Evolutionary conservation across 345 rosid species (phyloP), one percentile per base, ranked within the genome.

Genomic region (Anastatica hierochuntica): DNA sequence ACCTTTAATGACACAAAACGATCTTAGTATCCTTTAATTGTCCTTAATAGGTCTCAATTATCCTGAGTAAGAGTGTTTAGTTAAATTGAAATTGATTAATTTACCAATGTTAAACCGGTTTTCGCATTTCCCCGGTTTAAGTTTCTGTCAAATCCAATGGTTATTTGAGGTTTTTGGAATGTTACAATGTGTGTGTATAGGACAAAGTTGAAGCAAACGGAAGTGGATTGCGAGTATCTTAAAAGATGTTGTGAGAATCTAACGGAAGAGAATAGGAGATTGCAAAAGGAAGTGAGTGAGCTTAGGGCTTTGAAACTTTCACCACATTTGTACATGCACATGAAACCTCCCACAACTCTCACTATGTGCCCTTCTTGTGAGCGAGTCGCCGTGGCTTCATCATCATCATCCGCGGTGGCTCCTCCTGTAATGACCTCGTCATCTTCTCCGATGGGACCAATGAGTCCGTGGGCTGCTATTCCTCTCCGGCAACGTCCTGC

Each of bases 361-460:
- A 82, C 90, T 3, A 80, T 84, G 96, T 88, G 96, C 29, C 94
- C 96, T 19, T 88, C 96, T 0, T 84, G 94, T 13, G 85, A 88
- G 59, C 85, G 84, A 10, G 90, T 80, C 37, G 77, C 83, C 0
- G 77, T 69, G 6, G 57, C 88, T 0, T 67, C 84, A 0, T 67
- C 84, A 0, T 48, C 84, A 0, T 49, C 79, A 1, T 61, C n/a
- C n/a, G n/a, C 82, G 9, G 41, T 61, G 31, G 51, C 62, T 50
- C 66, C 62, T 49, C 65, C 49, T 29, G 60, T 65, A 20, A 37
- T 53, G 47, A 66, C 79, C 0, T 66, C 83, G 0, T 64, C 79
- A 0, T 49, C 80, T 0, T 47, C 83, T 15, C 58, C 33, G 0
- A 21, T 54, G 49, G 68, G 66, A 13, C 53, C 75, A 2, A 35